Percentiles rank a stretch among this genome's conserved stretches.
These are phyloP conservation scores for Taphrina populina DNA, from an alignment of 1,139 yeast species.

Conservation along the genomic window DNA sequence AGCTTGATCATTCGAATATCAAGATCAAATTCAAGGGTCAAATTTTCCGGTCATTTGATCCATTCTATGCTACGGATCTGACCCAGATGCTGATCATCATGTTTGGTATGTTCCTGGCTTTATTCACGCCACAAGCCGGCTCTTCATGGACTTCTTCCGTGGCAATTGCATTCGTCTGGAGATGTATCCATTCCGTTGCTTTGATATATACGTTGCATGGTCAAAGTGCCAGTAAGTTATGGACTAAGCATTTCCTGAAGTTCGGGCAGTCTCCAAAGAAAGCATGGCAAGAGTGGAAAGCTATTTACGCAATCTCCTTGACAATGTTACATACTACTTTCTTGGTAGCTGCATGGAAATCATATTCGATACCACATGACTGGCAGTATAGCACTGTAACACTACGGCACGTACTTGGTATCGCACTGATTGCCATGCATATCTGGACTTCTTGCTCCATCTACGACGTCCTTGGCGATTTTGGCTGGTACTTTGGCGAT, in stretches of 20 bases:
- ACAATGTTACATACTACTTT: conserved; percentile 50
- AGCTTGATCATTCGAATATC: not conserved
- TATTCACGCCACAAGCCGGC: conserved; percentile 47
- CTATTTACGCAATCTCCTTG: conserved; percentile 57
- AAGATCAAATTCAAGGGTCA: not conserved
- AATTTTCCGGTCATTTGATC: conserved; percentile 57
- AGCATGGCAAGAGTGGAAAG: conserved; percentile 76
- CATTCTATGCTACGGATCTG: conserved; percentile 65
- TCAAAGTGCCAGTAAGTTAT: conserved; percentile 63
- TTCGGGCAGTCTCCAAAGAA: conserved; percentile 66
- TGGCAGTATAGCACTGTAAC: conserved; percentile 43
- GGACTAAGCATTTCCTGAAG: conserved; percentile 66
- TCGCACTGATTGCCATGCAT: conserved; percentile 59
- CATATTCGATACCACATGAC: conserved; percentile 28
- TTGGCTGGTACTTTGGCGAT: conserved; percentile 90
- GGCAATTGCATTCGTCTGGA: conserved; percentile 52
- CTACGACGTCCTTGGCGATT: conserved; percentile 72
- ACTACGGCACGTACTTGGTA: conserved; percentile 61
- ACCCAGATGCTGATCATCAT: conserved; percentile 53
- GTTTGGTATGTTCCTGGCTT: conserved; percentile 52
- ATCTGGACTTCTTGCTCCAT: conserved; percentile 72
- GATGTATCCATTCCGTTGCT: conserved; percentile 56
- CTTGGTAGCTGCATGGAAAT: conserved; percentile 41
- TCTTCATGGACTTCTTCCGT: conserved; percentile 49
- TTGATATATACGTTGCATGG: conserved; percentile 57